A percentile compares a stretch with the other conserved stretches of the same genome.
Evolutionary conservation across 495 filamentous ascomycete species (phyloP).

Genomic region (Aspergillus mulundensis): DNA sequence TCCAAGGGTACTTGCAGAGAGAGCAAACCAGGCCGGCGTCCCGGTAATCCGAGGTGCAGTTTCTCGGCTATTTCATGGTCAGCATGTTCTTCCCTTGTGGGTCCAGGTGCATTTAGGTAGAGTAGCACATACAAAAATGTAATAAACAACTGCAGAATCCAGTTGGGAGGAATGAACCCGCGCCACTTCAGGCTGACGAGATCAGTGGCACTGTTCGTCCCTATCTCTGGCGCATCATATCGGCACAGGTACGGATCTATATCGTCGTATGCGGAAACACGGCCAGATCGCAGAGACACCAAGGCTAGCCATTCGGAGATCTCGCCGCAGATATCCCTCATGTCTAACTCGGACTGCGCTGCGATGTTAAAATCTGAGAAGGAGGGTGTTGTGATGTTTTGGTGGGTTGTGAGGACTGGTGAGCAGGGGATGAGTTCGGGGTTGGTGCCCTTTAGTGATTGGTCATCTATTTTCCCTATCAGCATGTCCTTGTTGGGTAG

Average conservation of each 20-base stretch:
- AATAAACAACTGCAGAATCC: constrained; percentile 39
- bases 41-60: constrained; percentile 9
- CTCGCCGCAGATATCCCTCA: constrained; percentile 59
- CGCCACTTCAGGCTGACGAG: constrained; percentile 45
- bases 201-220: constrained; percentile 15
- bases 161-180: constrained; percentile 39
- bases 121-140: constrained; percentile 33
- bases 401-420: constrained; percentile 22
- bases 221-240: constrained; percentile 62
- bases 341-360: constrained; percentile 36
- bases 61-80: constrained; percentile 12
- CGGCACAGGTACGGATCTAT: constrained; percentile 78
- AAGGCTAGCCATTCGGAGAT: constrained; percentile 85
- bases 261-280: constrained; percentile 59
- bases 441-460: constrained; percentile 51
- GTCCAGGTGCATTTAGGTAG: too few relatives aligned
- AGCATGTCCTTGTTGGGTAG: too few relatives aligned
- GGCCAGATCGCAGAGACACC: constrained; percentile 65
- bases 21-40: constrained; percentile 33
- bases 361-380: constrained; percentile 41
- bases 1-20: constrained; percentile 34
- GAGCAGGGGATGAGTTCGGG: constrained; percentile 46
- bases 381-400: constrained; percentile 44
- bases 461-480: constrained; percentile 19
- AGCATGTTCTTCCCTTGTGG: not conserved